These are phyloP conservation scores for Schizophyllum commune DNA, from an alignment of 1,284 basidiomycete genomes.

Conservation along the genomic window DNA sequence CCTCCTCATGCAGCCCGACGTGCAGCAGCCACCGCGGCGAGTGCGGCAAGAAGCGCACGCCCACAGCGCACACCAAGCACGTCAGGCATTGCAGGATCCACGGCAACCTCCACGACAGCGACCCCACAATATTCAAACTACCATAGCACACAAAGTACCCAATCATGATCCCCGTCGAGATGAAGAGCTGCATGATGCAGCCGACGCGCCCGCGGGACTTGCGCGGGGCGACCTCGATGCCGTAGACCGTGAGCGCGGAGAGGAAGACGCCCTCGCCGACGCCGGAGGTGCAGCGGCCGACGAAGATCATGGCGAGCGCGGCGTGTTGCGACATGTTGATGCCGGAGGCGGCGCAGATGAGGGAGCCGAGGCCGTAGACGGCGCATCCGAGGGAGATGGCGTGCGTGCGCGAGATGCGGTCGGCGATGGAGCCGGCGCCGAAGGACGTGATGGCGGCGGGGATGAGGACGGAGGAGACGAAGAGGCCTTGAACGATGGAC, in stretches of 20 bases:
- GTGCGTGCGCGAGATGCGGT: constrained; percentile 18
- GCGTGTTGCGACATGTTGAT: background rate
- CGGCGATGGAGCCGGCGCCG: constrained; percentile 19
- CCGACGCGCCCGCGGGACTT: constrained; percentile 34
- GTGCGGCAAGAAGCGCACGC: constrained; percentile 42
- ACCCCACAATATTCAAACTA: constrained; percentile 27
- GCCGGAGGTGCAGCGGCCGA: constrained; percentile 40
- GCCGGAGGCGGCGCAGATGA: constrained; percentile 19
- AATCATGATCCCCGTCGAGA: constrained; percentile 24
- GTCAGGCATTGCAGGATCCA: constrained; percentile 35
- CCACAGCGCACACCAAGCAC: constrained; percentile 32
- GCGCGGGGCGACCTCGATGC: constrained; percentile 36
- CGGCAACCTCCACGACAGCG: constrained; percentile 41
- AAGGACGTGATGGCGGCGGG: background rate
- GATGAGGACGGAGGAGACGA: constrained; percentile 10
- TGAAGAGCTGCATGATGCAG: constrained; percentile 36
- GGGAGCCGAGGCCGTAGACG: constrained; percentile 33
- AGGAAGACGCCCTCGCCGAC: constrained; percentile 39
- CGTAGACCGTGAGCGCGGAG: constrained; percentile 39
- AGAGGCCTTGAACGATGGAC: constrained; percentile 15
- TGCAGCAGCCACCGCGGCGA: constrained; percentile 45
- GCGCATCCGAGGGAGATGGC: constrained; percentile 27
- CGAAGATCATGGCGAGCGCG: constrained; percentile 25
- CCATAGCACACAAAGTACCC: constrained; percentile 48
- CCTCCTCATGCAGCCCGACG: constrained; percentile 31